Base-by-base conservation (phyloP, 306 rosid genomes). In the Rubus parviflorus region DNA sequence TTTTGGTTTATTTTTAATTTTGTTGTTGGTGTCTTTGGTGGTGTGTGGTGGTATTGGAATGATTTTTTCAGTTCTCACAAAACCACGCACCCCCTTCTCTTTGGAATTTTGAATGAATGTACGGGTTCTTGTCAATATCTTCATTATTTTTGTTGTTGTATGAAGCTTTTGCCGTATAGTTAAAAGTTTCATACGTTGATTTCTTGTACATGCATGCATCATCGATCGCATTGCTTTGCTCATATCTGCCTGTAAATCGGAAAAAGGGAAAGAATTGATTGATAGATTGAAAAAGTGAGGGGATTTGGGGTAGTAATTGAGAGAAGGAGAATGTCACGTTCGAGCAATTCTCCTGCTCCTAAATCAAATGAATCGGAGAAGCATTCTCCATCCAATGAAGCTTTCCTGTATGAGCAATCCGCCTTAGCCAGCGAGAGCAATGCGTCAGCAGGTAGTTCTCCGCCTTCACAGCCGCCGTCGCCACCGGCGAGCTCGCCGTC, bases 41-140 rank as follows among this genome's bases (percentile, higher is more conserved):
- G 78, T 74, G 78, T 74, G 78, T 60, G 70, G 45, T 58, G 77
- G 77, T 25, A 19, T 43, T 58, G 40, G 20, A 61, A 74, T 74
- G 78, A 2, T 17, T 53, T 46, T 40, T 40, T 30, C 70, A 16
- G 23, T 35, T 74, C 66, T 48, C 78, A 46, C 78, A 46, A 35
- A 45, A 46, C 78, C 78, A 74, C 70, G 7, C 23, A 37, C 64
- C 64, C 20, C 38, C 7, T 40, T 42, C 47, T 51, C 47, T 71
- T 20, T 15, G 67, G 13, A 38, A 30, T 61, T 61, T 64, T 40
- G 69, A 63, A 35, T 37, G 68, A 37, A 61, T 40, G 48, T 38
- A 64, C 48, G 38, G 15, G 25, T 41, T 41, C 64, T 13, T n/a
- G 35, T 53, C 76, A 9, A 71, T 40, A n/a, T 37, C 69, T 63